Evolutionary conservation across 192 early-diverging fungal species (phyloP).

Genomic region (Umbelopsis sp.): DNA sequence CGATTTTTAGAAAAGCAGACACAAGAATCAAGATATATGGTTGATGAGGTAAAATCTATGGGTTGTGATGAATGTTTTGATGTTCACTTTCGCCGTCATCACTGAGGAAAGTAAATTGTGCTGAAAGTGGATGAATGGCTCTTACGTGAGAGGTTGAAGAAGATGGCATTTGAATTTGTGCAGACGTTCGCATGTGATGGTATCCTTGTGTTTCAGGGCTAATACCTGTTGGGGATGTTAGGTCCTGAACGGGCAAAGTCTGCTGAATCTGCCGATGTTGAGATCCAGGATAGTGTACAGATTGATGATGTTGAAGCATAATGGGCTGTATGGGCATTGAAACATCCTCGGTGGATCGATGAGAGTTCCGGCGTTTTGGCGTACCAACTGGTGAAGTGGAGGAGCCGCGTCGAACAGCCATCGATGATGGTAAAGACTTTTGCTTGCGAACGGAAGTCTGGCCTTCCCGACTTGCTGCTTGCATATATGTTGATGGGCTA

Average conservation of each 20-base stretch:
- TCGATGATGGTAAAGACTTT: conserved; percentile 3
- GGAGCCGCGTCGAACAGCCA: not conserved
- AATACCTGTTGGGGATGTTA: not conserved
- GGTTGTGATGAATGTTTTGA: conserved; percentile 7
- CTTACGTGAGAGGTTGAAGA: not conserved
- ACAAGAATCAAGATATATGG: not conserved
- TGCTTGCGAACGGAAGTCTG: not conserved
- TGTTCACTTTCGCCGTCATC: not conserved
- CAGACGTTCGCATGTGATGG: not conserved
- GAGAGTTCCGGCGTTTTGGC: not conserved
- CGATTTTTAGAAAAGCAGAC: not conserved
- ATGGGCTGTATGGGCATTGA: not conserved
- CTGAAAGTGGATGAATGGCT: conserved; percentile 20
- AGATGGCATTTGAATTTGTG: not conserved
- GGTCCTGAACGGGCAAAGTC: not conserved
- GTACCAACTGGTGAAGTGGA: not conserved
- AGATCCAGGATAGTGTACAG: conserved; percentile 13
- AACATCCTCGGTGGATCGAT: not conserved
- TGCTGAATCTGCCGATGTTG: not conserved
- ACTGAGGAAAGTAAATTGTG: not conserved
- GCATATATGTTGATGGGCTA: not conserved
- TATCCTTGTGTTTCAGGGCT: not conserved
- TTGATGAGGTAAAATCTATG: not conserved
- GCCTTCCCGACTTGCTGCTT: not conserved
- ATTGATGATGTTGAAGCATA: conserved; percentile 16